These are phyloP conservation scores for Leishmania lainsoni DNA, from an alignment of 208 protist species.

Conservation along the genomic window DNA sequence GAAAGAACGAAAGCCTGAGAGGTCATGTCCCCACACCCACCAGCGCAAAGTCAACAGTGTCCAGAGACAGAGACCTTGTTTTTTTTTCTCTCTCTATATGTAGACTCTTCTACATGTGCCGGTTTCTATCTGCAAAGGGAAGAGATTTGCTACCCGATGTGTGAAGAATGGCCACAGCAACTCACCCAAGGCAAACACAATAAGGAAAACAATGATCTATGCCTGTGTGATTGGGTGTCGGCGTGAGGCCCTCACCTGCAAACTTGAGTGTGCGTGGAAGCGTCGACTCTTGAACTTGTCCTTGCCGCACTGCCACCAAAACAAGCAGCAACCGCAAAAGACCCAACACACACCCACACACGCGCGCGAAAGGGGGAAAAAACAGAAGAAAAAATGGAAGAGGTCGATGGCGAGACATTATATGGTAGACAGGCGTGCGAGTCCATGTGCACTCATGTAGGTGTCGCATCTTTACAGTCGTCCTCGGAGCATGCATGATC, in stretches of 20 bases:
- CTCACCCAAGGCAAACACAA: background rate
- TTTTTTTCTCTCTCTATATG: too few relatives aligned
- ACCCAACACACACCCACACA: too few relatives aligned
- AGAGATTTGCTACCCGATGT: background rate
- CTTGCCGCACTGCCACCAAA: background rate
- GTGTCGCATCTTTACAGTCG: background rate
- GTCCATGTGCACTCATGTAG: background rate
- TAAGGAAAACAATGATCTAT: background rate
- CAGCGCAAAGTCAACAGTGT: background rate
- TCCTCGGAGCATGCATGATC: background rate
- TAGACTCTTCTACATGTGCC: too few relatives aligned
- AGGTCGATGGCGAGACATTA: background rate
- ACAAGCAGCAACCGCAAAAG: background rate
- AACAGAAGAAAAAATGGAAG: conserved; percentile 14
- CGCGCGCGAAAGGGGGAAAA: background rate
- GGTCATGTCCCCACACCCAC: background rate
- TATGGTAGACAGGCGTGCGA: background rate
- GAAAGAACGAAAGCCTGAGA: background rate
- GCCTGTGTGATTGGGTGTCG: background rate
- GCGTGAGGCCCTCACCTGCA: background rate
- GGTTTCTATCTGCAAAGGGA: background rate
- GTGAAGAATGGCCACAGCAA: background rate
- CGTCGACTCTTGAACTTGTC: background rate
- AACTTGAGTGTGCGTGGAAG: background rate
- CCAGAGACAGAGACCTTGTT: background rate